Base-by-base conservation (phyloP, 2,329 filamentous ascomycete species). In the Malbranchea zuffiana region DNA sequence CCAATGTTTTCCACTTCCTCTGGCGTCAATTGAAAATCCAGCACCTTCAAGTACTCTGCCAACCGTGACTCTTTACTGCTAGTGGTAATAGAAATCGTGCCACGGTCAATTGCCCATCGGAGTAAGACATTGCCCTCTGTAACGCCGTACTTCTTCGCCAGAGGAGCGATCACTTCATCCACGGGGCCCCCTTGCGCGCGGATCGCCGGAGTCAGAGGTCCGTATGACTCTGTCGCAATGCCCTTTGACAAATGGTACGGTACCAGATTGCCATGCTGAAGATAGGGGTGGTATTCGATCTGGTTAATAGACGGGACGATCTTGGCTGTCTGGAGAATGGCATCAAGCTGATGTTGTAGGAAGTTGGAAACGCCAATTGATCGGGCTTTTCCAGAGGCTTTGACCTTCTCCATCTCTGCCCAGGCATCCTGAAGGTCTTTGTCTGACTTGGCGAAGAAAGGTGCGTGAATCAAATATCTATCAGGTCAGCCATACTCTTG, bases 281-380 rank as follows among this genome's bases (percentile, higher is more conserved):
- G 54, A 40, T 69, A 69, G 3, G 66, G 63, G 45, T 71, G 58
- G 41, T 52, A 63, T 40, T 65, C 60, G 27, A 63, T 55, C 44
- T 63, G 62, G 37, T 65, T 65, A 37, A 63, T 53, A 12, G 43
- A 55, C 3, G 67, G 67, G 3, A 52, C 50, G 5, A 62, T 53
- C 25, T 52, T 60, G 11, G 65, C 64, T 0, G 60, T 63, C 40
- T 61, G 51, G 23, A 67, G 57, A 13, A 71, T 66, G 7, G 66
- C 63, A 30, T 74, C 65, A 12, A 79, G 59, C 41, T 79, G 69
- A 15, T 58, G 52, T 16, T 68, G 63, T 4, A 71, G 55, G 53
- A 69, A 80, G 54, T 75, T 79, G 38, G 71, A 76, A 15, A 79
- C 74, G 15, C 75, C 75, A 43, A 79, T 79, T 5, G 69, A 71